A percentile compares a stretch with the other conserved stretches of the same genome.
Evolutionary conservation across 2,329 filamentous ascomycete species (phyloP).

Genomic region (Colletotrichum sp.): DNA sequence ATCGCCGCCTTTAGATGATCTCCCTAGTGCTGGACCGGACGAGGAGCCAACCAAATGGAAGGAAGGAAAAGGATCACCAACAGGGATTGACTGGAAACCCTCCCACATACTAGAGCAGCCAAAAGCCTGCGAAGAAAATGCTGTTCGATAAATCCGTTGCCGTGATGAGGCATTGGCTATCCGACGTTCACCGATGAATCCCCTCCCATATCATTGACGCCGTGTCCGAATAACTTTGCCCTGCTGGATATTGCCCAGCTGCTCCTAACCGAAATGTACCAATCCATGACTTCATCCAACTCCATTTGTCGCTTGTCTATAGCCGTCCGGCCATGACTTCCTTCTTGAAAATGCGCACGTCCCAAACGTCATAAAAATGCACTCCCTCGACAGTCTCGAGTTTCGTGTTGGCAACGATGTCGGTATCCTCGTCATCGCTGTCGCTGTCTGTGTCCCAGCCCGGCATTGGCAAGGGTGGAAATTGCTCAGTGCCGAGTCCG

Average conservation of each 20-base stretch:
- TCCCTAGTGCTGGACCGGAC: background rate
- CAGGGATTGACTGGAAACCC: background rate
- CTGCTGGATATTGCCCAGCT: background rate
- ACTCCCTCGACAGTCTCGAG: constrained; percentile 44
- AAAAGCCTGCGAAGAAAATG: background rate
- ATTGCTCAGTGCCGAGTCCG: constrained; percentile 19
- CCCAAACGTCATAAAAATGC: constrained; percentile 49
- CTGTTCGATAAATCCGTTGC: background rate
- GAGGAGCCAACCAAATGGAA: background rate
- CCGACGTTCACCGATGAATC: background rate
- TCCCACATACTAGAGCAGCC: background rate
- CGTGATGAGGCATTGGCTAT: background rate
- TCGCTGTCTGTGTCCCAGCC: constrained; percentile 35
- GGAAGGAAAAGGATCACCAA: background rate
- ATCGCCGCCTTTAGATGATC: background rate
- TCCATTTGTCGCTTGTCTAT: constrained; percentile 24
- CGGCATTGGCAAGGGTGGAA: constrained; percentile 29
- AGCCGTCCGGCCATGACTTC: constrained; percentile 53
- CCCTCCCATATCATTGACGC: background rate
- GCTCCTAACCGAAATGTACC: background rate
- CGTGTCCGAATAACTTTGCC: background rate
- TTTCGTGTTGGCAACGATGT: constrained; percentile 26
- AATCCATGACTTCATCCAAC: background rate
- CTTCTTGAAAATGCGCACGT: constrained; percentile 63
- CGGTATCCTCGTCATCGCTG: constrained; percentile 36